Evolutionary conservation across 208 protist genomes (phyloP).

Genomic region (Acanthamoeba triangularis): DNA sequence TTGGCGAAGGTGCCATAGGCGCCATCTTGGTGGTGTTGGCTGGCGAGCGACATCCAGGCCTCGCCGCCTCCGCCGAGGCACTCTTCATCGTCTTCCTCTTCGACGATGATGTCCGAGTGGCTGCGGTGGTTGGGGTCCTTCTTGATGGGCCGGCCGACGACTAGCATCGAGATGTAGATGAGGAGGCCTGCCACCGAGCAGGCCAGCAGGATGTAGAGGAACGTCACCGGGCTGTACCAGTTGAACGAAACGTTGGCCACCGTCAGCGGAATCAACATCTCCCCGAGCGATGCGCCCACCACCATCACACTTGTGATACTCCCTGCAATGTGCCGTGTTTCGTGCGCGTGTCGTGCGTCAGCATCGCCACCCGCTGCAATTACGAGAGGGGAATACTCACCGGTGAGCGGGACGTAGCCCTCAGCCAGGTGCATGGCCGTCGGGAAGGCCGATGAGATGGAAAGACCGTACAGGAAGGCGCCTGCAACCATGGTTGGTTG

Average conservation of each 20-base stretch:
- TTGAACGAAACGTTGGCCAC: constrained; percentile 61
- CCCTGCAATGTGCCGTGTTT: not conserved
- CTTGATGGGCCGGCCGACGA: constrained; percentile 27
- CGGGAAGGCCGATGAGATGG: constrained; percentile 55
- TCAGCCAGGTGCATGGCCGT: constrained; percentile 60
- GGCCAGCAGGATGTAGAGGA: constrained; percentile 31
- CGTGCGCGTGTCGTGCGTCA: not conserved
- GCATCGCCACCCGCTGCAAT: not conserved
- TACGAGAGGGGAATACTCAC: not conserved
- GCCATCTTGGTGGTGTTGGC: not conserved
- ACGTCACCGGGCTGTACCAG: constrained; percentile 53
- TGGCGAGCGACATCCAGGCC: constrained; percentile 7
- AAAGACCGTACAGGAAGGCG: constrained; percentile 62
- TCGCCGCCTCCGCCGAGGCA: not conserved
- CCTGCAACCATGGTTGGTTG: not conserved
- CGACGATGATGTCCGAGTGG: not conserved
- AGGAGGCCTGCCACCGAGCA: constrained; percentile 8
- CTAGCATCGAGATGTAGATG: constrained; percentile 27
- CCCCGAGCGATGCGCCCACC: constrained; percentile 48
- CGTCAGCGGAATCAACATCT: constrained; percentile 56
- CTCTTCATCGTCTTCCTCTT: not conserved
- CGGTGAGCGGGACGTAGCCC: constrained; percentile 56
- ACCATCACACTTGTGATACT: constrained; percentile 62
- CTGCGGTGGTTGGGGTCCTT: not conserved
- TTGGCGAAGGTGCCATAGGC: not conserved